phyloP scores from a whole-genome alignment of 805 yeast species.

The Barnettozyma sucrosica region DNA sequence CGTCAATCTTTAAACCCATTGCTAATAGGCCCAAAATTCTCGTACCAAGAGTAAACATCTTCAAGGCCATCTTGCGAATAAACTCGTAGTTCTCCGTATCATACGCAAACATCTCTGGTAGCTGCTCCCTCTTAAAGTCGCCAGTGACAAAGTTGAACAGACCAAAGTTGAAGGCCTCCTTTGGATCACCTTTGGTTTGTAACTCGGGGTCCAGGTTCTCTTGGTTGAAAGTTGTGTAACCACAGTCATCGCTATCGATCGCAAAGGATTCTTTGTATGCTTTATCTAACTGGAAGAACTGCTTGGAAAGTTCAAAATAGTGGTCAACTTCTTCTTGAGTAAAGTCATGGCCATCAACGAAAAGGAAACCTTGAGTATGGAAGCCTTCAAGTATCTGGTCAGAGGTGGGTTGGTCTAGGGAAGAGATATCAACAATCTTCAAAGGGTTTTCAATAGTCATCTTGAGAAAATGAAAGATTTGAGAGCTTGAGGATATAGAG shows the following conservation, averaged over 20 bases:
- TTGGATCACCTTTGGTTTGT: slow-evolving; percentile 46
- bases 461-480: neutral
- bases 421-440: slow-evolving; percentile 53
- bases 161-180: slow-evolving; percentile 68
- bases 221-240: slow-evolving; percentile 50
- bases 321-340: slow-evolving; percentile 46
- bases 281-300: slow-evolving; percentile 44
- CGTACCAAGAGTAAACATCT: slow-evolving; percentile 45
- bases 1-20: slow-evolving; percentile 56
- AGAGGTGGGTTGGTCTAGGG: slow-evolving; percentile 37
- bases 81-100: slow-evolving; percentile 34
- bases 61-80: slow-evolving; percentile 34
- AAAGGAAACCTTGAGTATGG: slow-evolving; percentile 57
- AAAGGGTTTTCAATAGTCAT: slow-evolving; percentile 36
- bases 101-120: slow-evolving; percentile 49
- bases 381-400: slow-evolving; percentile 52
- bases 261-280: slow-evolving; percentile 44
- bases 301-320: slow-evolving; percentile 43
- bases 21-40: slow-evolving; percentile 53
- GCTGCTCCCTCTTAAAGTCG: slow-evolving; percentile 29
- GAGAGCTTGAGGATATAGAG: too few species aligned
- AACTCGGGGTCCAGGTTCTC: slow-evolving; percentile 37
- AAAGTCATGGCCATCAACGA: slow-evolving; percentile 64
- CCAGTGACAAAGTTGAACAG: slow-evolving; percentile 47
- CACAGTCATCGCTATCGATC: slow-evolving; percentile 53